Percentiles rank a stretch among this genome's conserved stretches.
Conservation (phyloP, 2,329 filamentous ascomycete species). For the Alternaria sp. region DNA sequence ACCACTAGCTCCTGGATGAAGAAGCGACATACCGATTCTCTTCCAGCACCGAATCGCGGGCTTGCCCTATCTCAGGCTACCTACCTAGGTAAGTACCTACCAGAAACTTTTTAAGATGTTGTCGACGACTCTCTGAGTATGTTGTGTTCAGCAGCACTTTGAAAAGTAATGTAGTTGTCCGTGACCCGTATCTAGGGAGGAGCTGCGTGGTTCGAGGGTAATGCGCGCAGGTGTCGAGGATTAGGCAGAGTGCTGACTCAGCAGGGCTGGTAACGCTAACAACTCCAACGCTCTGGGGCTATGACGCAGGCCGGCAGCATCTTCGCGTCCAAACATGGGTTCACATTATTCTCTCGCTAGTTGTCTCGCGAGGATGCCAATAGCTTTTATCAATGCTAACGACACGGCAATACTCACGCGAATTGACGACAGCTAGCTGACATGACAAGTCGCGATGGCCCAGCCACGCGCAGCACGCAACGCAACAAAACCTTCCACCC, state of each 20-base stretch:
- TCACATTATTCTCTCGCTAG: background rate
- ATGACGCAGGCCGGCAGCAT: constrained; percentile 1
- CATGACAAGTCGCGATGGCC: background rate
- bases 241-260: background rate
- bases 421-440: background rate
- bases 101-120: background rate
- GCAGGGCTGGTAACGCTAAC: background rate
- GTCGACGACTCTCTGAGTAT: accelerated
- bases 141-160: background rate
- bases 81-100: background rate
- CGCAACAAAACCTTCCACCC: constrained; percentile 40
- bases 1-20: background rate
- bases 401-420: background rate
- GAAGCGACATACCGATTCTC: background rate
- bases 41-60: background rate
- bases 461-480: constrained; percentile 1
- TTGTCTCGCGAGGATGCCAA: background rate
- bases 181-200: background rate
- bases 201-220: background rate
- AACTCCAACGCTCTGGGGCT: background rate
- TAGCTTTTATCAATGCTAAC: background rate
- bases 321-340: background rate
- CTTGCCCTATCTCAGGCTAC: background rate
- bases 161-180: background rate
- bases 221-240: background rate